Evolutionary conservation across 495 filamentous ascomycete genomes (phyloP).

Genomic region (Xylaria venustula): DNA sequence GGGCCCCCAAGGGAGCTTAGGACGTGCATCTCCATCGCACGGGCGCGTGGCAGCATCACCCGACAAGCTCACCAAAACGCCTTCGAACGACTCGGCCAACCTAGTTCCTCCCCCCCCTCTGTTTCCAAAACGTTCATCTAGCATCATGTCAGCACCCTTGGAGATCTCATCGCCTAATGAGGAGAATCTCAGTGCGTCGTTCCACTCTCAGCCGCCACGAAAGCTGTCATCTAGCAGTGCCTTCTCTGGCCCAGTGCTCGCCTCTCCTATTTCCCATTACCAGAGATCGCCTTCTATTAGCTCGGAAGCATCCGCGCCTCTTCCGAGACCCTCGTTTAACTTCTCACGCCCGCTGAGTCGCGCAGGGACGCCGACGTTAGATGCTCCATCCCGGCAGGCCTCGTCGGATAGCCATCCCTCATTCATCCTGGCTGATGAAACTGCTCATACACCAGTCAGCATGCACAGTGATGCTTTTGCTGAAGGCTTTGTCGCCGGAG

Average conservation of each 20-base stretch:
- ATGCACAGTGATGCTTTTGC: slow-evolving; percentile 60
- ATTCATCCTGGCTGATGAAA: slow-evolving; percentile 57
- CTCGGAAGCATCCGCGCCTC: slow-evolving; percentile 64
- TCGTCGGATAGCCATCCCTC: slow-evolving; percentile 64
- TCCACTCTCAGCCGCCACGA: slow-evolving; percentile 44
- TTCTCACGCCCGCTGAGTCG: slow-evolving; percentile 90
- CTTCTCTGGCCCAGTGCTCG: slow-evolving; percentile 32
- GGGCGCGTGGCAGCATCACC: slow-evolving; percentile 30
- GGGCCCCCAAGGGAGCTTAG: slow-evolving; percentile 10
- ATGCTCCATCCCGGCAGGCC: slow-evolving; percentile 55
- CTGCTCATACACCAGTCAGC: slow-evolving; percentile 61
- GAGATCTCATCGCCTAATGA: slow-evolving; percentile 33
- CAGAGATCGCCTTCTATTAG: slow-evolving; percentile 76
- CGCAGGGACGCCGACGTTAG: slow-evolving; percentile 63
- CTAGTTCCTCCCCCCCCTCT: slow-evolving; percentile 45
- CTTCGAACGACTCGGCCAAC: slow-evolving; percentile 37
- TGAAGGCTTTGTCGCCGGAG: slow-evolving; percentile 39
- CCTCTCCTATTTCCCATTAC: slow-evolving; percentile 58
- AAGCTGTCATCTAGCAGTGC: slow-evolving; percentile 66
- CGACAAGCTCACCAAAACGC: slow-evolving; percentile 36
- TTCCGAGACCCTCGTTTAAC: slow-evolving; percentile 79
- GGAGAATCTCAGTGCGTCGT: slow-evolving; percentile 39
- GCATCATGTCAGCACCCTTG: slow-evolving; percentile 44
- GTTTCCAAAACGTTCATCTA: slow-evolving; percentile 47
- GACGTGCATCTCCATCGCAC: slow-evolving; percentile 20